Evolutionary conservation across 257 asterid species (phyloP).

Genomic region (Solanum boliviense): DNA sequence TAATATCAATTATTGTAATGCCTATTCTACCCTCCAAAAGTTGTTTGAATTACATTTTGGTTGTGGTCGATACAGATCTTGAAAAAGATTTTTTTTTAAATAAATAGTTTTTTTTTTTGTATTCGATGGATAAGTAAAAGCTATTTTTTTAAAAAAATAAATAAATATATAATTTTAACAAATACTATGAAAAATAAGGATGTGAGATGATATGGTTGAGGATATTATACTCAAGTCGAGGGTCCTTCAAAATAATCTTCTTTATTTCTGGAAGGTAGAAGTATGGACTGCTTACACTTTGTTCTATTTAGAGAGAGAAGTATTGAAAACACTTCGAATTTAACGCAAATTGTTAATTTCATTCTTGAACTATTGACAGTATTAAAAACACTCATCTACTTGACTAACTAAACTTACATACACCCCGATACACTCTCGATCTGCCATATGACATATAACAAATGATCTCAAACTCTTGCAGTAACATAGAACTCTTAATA

Average conservation of each 20-base stretch:
- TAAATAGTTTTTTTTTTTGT: too few relatives aligned
- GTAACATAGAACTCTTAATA: too few relatives aligned
- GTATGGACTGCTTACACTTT: background rate
- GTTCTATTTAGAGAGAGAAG: too few relatives aligned
- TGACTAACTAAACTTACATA: too few relatives aligned
- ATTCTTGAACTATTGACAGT: rapidly evolving
- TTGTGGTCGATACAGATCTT: background rate
- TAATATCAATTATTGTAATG: background rate
- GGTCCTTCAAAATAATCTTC: background rate
- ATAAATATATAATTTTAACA: too few relatives aligned
- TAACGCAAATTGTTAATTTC: too few relatives aligned
- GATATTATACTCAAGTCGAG: background rate
- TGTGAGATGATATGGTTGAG: background rate
- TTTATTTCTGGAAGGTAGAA: background rate
- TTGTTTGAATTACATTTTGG: background rate
- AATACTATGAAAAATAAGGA: too few relatives aligned
- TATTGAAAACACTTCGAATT: too few relatives aligned
- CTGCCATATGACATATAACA: too few relatives aligned
- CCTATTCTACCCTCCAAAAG: background rate
- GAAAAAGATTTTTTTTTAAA: too few relatives aligned
- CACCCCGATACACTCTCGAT: rapidly evolving
- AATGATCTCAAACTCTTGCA: too few relatives aligned
- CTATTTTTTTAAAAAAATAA: too few relatives aligned
- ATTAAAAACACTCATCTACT: rapidly evolving
- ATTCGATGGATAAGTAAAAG: background rate